phyloP scores from a whole-genome alignment of 148 eudicot genomes.

The Silene latifolia region DNA sequence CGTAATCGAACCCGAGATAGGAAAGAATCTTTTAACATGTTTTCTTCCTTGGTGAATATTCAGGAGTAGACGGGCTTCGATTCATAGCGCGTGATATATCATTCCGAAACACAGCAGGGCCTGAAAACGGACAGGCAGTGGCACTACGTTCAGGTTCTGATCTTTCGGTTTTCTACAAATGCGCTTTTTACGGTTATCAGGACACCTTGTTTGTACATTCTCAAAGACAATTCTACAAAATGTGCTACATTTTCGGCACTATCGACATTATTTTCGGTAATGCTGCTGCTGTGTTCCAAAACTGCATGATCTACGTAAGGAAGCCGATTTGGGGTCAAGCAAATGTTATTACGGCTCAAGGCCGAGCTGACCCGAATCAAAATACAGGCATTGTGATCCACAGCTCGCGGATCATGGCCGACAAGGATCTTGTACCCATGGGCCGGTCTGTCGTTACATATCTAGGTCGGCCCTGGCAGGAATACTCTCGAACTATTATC shows the following conservation, averaged over 20 bases:
- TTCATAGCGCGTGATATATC: slow-evolving; percentile 78
- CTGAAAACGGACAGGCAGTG: slow-evolving; percentile 56
- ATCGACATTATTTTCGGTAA: slow-evolving; percentile 70
- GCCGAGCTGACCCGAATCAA: slow-evolving; percentile 55
- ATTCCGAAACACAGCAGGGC: slow-evolving; percentile 67
- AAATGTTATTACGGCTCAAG: slow-evolving; percentile 60
- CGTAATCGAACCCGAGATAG: too few relatives aligned
- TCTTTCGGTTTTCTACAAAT: slow-evolving; percentile 57
- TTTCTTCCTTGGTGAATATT: background rate
- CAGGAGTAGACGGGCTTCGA: slow-evolving; percentile 63
- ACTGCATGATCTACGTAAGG: slow-evolving; percentile 45
- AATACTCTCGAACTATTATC: slow-evolving; percentile 46
- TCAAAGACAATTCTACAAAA: slow-evolving; percentile 70
- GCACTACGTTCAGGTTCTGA: slow-evolving; percentile 67
- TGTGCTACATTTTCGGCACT: slow-evolving; percentile 60
- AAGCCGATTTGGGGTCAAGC: slow-evolving; percentile 38
- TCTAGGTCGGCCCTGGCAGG: slow-evolving; percentile 74
- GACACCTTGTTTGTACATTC: slow-evolving; percentile 74
- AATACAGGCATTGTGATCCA: slow-evolving; percentile 70
- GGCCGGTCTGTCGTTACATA: slow-evolving; percentile 30
- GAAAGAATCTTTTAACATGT: background rate
- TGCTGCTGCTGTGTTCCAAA: slow-evolving; percentile 64
- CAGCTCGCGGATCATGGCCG: slow-evolving; percentile 46
- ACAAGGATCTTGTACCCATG: slow-evolving; percentile 38
- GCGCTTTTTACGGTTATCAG: slow-evolving; percentile 65